Evolutionary conservation across 2,329 filamentous ascomycete genomes (phyloP).

Genomic region (Coleophoma eucalyptorum): DNA sequence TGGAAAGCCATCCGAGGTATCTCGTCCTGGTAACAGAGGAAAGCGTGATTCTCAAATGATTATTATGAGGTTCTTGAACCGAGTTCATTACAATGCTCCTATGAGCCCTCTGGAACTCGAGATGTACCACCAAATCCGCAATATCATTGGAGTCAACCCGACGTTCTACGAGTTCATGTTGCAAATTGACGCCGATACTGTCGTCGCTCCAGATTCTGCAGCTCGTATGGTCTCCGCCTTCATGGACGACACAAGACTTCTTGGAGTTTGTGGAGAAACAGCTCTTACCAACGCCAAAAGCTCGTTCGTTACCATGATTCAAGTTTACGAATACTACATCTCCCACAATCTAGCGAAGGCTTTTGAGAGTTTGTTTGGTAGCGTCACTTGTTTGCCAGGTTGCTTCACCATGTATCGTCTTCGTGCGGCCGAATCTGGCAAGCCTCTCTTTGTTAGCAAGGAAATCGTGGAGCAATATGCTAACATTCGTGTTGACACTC

Average conservation of each 20-base stretch:
- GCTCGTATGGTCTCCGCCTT: slow-evolving; percentile 91
- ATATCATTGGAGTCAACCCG: slow-evolving; percentile 97
- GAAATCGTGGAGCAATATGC: slow-evolving; percentile 86
- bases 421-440: slow-evolving; percentile 87
- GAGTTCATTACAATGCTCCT: slow-evolving; percentile 92
- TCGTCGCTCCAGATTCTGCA: slow-evolving; percentile 84
- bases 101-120: slow-evolving; percentile 97
- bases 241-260: slow-evolving; percentile 86
- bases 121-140: slow-evolving; percentile 97
- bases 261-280: slow-evolving; percentile 93
- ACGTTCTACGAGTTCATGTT: slow-evolving; percentile 97
- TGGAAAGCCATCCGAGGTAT: slow-evolving; percentile 76
- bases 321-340: slow-evolving; percentile 99
- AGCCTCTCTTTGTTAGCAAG: slow-evolving; percentile 91
- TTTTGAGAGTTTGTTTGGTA: slow-evolving; percentile 95
- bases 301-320: slow-evolving; percentile 97
- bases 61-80: slow-evolving; percentile 98
- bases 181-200: slow-evolving; percentile 95
- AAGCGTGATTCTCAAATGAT: slow-evolving; percentile 99
- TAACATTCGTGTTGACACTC: slow-evolving; percentile 91
- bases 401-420: slow-evolving; percentile 99
- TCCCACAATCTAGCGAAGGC: slow-evolving; percentile 96
- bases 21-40: slow-evolving; percentile 85
- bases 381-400: slow-evolving; percentile 94
- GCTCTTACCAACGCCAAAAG: slow-evolving; percentile 88